Percentiles rank a stretch among this genome's conserved stretches.
Conservation (phyloP, 441 rosid species). For the Codiaeum variegatum region DNA sequence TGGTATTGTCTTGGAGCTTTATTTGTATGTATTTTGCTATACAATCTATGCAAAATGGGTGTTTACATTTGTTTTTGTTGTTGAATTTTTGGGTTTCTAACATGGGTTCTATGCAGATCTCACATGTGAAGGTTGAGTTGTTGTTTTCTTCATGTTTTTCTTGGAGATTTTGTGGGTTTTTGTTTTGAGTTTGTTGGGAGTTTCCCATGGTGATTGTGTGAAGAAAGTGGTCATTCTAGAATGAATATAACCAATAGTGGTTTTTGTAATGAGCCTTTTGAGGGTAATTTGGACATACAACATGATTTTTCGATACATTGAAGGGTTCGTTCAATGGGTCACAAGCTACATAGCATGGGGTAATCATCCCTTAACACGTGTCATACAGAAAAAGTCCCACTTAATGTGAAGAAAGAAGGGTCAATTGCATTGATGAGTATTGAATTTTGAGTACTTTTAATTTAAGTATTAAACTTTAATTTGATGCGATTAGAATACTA, state of each 20-base stretch:
- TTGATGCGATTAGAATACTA: no score
- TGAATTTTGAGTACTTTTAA: no score
- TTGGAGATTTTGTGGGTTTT: not conserved
- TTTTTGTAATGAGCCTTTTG: not conserved
- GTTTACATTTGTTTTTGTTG: constrained; percentile 14
- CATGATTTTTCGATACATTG: no score
- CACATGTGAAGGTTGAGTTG: constrained; percentile 22
- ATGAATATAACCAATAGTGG: not conserved
- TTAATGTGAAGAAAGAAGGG: no score
- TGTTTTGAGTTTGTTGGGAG: not conserved
- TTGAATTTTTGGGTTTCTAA: constrained; percentile 19
- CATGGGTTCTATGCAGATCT: constrained; percentile 27
- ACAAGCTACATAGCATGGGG: no score
- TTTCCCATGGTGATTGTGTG: constrained; percentile 14
- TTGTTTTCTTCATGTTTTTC: not conserved
- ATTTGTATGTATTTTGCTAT: constrained; percentile 20
- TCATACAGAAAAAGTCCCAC: no score
- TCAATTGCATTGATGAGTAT: no score
- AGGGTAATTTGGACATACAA: not conserved
- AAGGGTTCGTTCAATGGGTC: no score
- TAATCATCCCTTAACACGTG: no score
- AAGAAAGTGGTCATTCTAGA: not conserved
- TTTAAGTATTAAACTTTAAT: no score
- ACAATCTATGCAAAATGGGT: constrained; percentile 30
- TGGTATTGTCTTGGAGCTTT: constrained; percentile 14